These are phyloP conservation scores for Porphyridium purpureum DNA, from an alignment of 23 red algal genomes.

Conservation along the genomic window DNA sequence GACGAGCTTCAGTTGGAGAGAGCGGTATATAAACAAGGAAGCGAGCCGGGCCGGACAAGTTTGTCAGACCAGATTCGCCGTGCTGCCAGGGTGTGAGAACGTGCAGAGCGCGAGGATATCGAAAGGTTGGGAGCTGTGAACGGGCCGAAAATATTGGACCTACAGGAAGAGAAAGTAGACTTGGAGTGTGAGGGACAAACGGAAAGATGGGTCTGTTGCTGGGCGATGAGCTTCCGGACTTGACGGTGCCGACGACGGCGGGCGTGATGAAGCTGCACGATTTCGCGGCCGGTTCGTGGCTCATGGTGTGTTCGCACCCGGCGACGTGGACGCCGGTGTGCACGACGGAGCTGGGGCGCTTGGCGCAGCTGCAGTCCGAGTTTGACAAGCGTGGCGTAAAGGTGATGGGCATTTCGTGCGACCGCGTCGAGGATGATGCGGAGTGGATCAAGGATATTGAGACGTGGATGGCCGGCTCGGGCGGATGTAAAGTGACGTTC, in stretches of 20 bases:
- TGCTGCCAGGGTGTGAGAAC: no score
- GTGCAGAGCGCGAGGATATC: no score
- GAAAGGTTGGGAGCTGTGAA: no score
- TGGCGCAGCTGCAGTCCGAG: conserved; percentile 38
- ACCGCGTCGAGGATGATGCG: conserved; percentile 28
- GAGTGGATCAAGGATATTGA: conserved; percentile 47
- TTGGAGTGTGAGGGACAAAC: no score
- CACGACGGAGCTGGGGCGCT: conserved; percentile 69
- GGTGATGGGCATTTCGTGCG: conserved; percentile 39
- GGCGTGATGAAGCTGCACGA: conserved; percentile 17
- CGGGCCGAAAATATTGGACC: no score
- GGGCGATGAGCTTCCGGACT: conserved; percentile 26
- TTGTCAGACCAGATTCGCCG: no score
- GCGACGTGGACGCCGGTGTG: conserved; percentile 64
- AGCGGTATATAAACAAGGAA: no score
- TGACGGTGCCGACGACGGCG: conserved; percentile 13
- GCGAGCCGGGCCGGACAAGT: no score
- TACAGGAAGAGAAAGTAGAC: no score
- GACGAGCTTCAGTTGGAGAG: no score
- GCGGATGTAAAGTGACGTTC: conserved; percentile 8
- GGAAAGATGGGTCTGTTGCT: conserved; percentile 32
- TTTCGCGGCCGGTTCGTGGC: conserved; percentile 10
- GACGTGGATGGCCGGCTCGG: conserved; percentile 6
- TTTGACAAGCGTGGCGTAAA: conserved; percentile 56
- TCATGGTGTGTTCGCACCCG: conserved; percentile 39